These are phyloP conservation scores for Aspergillus awamori DNA, from an alignment of 2,329 filamentous ascomycete genomes.

Conservation along the genomic window DNA sequence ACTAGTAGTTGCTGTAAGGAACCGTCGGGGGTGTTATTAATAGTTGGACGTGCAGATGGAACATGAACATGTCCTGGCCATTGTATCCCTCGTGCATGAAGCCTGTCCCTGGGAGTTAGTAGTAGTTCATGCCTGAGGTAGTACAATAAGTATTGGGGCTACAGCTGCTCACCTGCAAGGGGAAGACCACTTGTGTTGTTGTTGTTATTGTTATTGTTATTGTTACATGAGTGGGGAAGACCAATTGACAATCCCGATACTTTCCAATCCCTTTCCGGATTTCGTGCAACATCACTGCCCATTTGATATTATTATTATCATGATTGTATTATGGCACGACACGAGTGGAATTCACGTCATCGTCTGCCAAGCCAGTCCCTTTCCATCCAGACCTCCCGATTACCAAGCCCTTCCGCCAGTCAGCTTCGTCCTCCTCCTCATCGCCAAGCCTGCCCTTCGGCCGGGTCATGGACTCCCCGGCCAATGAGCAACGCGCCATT, in stretches of 20 bases:
- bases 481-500: neutral
- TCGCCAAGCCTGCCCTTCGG: neutral
- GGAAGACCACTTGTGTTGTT: too few species aligned
- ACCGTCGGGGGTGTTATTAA: neutral
- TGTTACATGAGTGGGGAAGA: too few species aligned
- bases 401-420: neutral
- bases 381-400: neutral
- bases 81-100: neutral
- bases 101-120: too few species aligned
- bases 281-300: too few species aligned
- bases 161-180: too few species aligned
- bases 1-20: neutral
- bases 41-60: neutral
- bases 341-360: neutral
- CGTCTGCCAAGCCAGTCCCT: neutral
- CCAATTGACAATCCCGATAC: too few species aligned
- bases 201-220: too few species aligned
- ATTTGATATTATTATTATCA: too few species aligned
- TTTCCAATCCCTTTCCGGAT: too few species aligned
- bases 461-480: neutral
- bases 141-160: too few species aligned
- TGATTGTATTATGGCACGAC: too few species aligned
- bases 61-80: neutral
- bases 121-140: too few species aligned
- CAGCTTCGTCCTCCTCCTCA: neutral